Percentiles rank a stretch among this genome's conserved stretches.
phyloP scores from a whole-genome alignment of 2,329 filamentous ascomycete genomes.

The Metarhizium rileyi region DNA sequence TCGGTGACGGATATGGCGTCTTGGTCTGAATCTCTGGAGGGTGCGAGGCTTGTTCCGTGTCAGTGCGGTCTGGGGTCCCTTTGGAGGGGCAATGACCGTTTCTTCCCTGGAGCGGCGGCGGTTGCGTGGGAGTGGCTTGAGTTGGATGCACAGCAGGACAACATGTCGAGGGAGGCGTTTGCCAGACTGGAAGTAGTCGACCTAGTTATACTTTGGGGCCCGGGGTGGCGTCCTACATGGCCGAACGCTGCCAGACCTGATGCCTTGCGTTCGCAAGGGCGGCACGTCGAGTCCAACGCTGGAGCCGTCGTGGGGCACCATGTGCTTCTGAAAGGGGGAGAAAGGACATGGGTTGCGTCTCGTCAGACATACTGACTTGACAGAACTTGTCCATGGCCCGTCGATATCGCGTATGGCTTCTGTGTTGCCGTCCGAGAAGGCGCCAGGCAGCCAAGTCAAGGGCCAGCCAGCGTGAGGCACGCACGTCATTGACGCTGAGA shows the following conservation, averaged over 20 bases:
- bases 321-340: not conserved
- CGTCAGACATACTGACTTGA: not conserved
- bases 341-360: not conserved
- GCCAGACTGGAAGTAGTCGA: not conserved
- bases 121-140: not conserved
- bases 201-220: not conserved
- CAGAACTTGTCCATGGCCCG: not conserved
- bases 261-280: not conserved
- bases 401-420: not conserved
- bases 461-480: too few relatives aligned
- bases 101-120: not conserved
- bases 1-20: not conserved
- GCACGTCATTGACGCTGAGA: too few relatives aligned
- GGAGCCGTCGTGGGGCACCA: not conserved
- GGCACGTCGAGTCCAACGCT: not conserved
- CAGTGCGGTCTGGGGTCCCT: not conserved
- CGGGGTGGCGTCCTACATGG: not conserved
- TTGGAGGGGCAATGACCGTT: not conserved
- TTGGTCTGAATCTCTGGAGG: not conserved
- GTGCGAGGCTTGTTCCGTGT: not conserved
- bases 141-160: not conserved
- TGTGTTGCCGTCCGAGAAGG: too few relatives aligned
- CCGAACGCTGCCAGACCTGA: not conserved
- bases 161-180: not conserved
- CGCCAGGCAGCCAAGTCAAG: too few relatives aligned